These are phyloP conservation scores for Nannizziopsis barbatae DNA, from an alignment of 2,329 filamentous ascomycete genomes.

Conservation along the genomic window DNA sequence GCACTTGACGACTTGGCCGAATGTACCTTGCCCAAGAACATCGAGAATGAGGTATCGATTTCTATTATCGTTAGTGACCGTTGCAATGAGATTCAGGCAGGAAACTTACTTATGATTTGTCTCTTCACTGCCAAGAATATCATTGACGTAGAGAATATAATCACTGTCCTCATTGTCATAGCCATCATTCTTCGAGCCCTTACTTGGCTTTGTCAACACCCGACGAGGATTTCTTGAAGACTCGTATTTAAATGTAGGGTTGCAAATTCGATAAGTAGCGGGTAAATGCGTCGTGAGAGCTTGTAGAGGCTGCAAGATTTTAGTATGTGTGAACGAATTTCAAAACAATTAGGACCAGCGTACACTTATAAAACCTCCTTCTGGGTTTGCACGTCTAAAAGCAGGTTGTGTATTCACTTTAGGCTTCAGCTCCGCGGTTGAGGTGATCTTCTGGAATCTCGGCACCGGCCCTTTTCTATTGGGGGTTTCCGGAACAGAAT, in stretches of 20 bases:
- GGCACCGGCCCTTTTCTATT: slow-evolving; percentile 58
- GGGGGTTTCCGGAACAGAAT: slow-evolving; percentile 15
- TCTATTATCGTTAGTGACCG: slow-evolving; percentile 34
- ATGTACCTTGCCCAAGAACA: slow-evolving; percentile 92
- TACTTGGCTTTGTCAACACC: slow-evolving; percentile 95
- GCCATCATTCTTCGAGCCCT: slow-evolving; percentile 95
- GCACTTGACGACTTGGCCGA: slow-evolving; percentile 97
- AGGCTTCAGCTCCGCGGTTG: slow-evolving; percentile 62
- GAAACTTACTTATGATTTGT: slow-evolving; percentile 78
- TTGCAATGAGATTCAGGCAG: neutral
- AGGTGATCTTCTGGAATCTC: slow-evolving; percentile 71
- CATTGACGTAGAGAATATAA: slow-evolving; percentile 98
- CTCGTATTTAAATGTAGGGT: slow-evolving; percentile 96
- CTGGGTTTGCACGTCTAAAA: slow-evolving; percentile 86
- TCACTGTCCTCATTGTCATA: slow-evolving; percentile 99
- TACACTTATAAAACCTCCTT: slow-evolving; percentile 96
- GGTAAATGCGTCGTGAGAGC: slow-evolving; percentile 87
- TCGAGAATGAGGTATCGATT: slow-evolving; percentile 96
- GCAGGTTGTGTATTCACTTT: slow-evolving; percentile 78
- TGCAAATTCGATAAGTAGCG: slow-evolving; percentile 95
- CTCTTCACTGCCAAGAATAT: slow-evolving; percentile 94
- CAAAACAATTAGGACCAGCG: slow-evolving; percentile 27
- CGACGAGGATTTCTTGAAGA: slow-evolving; percentile 90
- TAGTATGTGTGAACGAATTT: slow-evolving; percentile 18
- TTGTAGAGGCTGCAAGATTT: slow-evolving; percentile 66